A percentile compares a stretch with the other conserved stretches of the same genome.
phyloP scores from a whole-genome alignment of 2,329 filamentous ascomycete species.

The Pezicula carpinea region DNA sequence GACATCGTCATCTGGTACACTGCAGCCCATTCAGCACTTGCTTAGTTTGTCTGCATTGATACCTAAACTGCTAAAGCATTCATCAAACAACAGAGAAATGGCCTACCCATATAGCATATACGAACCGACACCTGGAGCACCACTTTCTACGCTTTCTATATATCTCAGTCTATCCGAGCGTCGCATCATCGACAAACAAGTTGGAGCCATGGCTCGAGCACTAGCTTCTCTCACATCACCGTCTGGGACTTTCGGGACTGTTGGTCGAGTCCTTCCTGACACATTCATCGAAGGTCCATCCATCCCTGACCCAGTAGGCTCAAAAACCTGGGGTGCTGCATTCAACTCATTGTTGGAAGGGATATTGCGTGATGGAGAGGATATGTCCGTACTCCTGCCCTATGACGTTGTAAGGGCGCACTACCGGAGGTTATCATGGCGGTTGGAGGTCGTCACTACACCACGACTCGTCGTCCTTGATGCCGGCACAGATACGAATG shows the following conservation, averaged over 20 bases:
- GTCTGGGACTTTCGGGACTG: conserved; percentile 24
- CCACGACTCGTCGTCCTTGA: conserved; percentile 53
- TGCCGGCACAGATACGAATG: conserved; percentile 43
- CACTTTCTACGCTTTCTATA: conserved; percentile 21
- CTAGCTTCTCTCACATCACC: conserved; percentile 25
- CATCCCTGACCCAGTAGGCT: conserved; percentile 18
- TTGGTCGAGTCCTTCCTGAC: conserved; percentile 19
- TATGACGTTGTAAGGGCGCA: conserved; percentile 51
- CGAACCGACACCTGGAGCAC: conserved; percentile 15
- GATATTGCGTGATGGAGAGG: conserved; percentile 54
- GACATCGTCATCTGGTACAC: background rate
- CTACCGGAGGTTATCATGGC: conserved; percentile 42
- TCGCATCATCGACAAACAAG: conserved; percentile 21
- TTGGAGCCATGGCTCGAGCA: conserved; percentile 22
- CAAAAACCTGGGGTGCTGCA: conserved; percentile 47
- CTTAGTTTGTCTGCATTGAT: conserved; percentile 11
- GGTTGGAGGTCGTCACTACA: conserved; percentile 47
- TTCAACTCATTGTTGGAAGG: conserved; percentile 54
- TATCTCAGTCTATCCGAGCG: conserved; percentile 22
- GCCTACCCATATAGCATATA: conserved; percentile 28
- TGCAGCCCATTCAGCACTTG: background rate
- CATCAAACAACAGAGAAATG: conserved; percentile 24
- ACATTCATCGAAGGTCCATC: conserved; percentile 8
- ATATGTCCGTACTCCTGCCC: conserved; percentile 51
- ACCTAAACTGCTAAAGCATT: conserved; percentile 28